A percentile compares a stretch with the other conserved stretches of the same genome.
Evolutionary conservation across 345 rosid genomes (phyloP).

Genomic region (Linum usitatissimum): DNA sequence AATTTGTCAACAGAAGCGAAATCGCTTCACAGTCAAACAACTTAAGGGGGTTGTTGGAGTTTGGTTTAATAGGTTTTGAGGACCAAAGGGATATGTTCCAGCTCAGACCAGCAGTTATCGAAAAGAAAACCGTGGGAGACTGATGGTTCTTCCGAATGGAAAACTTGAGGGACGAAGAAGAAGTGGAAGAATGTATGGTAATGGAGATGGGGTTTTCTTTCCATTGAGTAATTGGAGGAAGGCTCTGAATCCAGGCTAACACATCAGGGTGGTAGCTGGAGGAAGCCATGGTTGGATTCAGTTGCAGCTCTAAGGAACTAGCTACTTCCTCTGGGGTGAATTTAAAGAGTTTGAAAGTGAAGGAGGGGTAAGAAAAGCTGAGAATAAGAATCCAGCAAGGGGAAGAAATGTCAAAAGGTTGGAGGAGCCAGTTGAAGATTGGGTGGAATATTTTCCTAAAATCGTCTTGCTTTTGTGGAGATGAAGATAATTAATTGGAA

Average conservation of each 20-base stretch:
- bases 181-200: slow-evolving; percentile 57
- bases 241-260: slow-evolving; percentile 51
- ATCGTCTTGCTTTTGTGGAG: background rate
- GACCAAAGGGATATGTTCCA: slow-evolving; percentile 49
- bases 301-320: background rate
- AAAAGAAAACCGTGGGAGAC: slow-evolving; percentile 34
- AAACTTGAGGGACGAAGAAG: slow-evolving; percentile 37
- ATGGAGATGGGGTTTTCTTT: slow-evolving; percentile 34
- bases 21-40: slow-evolving; percentile 29
- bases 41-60: slow-evolving; percentile 22
- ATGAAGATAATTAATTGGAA: too few relatives aligned
- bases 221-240: slow-evolving; percentile 55
- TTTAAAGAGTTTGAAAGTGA: background rate
- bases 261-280: slow-evolving; percentile 38
- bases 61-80: slow-evolving; percentile 44
- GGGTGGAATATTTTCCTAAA: background rate
- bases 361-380: background rate
- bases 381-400: background rate
- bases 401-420: background rate
- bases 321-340: background rate
- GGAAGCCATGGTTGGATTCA: slow-evolving; percentile 36
- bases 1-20: slow-evolving; percentile 33
- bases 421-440: background rate
- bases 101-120: slow-evolving; percentile 36
- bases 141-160: slow-evolving; percentile 26